Conservation (phyloP, 192 early-diverging fungal species). For the Physocladia obscura region DNA sequence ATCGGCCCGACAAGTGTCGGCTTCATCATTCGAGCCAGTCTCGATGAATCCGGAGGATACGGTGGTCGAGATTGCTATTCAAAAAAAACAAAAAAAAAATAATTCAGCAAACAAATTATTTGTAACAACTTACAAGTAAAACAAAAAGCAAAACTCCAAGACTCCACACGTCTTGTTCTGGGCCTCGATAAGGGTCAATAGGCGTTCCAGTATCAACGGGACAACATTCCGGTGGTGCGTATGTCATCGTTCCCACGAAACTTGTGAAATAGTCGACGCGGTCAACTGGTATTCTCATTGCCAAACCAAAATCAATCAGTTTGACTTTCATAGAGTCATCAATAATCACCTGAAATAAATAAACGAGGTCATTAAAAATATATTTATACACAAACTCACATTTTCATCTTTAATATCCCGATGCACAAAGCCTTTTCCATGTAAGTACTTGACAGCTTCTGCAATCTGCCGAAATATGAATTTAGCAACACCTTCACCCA, state of each 20-base stretch:
- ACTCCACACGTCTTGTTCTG: constrained; percentile 80
- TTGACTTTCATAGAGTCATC: constrained; percentile 54
- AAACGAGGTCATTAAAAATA: constrained; percentile 3
- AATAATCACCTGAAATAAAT: constrained; percentile 45
- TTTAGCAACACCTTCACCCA: constrained; percentile 56
- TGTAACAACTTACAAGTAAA: constrained; percentile 51
- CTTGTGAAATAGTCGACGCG: constrained; percentile 60
- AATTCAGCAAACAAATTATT: background rate
- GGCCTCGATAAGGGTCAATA: constrained; percentile 70
- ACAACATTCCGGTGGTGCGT: constrained; percentile 78
- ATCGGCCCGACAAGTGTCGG: constrained; percentile 17
- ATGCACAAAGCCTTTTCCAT: constrained; percentile 52
- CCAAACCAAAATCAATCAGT: constrained; percentile 82
- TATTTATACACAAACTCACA: constrained; percentile 60
- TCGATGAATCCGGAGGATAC: constrained; percentile 1
- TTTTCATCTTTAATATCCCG: constrained; percentile 91
- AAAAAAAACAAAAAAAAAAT: constrained; percentile 7
- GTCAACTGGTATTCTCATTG: constrained; percentile 57
- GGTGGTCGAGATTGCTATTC: constrained; percentile 51
- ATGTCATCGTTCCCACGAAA: constrained; percentile 75
- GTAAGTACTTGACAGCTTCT: constrained; percentile 42
- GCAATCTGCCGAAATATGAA: constrained; percentile 48
- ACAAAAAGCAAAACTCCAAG: constrained; percentile 78
- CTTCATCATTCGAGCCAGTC: background rate
- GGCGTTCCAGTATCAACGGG: constrained; percentile 63